A percentile compares a stretch with the other conserved stretches of the same genome.
These are phyloP conservation scores for Colletotrichum sp. DNA, from an alignment of 2,329 filamentous ascomycete genomes.

Conservation along the genomic window DNA sequence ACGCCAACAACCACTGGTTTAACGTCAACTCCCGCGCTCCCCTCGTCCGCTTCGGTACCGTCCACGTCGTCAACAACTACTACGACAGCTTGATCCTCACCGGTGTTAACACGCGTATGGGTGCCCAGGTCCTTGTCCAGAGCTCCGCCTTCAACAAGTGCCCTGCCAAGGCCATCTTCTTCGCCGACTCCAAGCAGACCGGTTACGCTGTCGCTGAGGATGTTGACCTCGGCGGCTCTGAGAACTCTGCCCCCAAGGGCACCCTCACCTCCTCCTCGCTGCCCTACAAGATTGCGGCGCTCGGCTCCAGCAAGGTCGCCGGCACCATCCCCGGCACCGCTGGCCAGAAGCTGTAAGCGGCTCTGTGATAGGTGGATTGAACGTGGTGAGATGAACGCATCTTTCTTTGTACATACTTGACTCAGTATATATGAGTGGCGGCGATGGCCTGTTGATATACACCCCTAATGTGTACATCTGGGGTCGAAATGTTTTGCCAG, in stretches of 20 bases:
- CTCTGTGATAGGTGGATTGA: neutral
- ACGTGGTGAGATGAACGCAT: neutral
- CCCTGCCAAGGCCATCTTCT: slow-evolving; percentile 31
- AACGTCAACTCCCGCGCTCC: slow-evolving; percentile 67
- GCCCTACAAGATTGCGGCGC: slow-evolving; percentile 43
- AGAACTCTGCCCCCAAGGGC: slow-evolving; percentile 51
- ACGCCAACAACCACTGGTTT: slow-evolving; percentile 64
- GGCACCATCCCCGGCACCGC: slow-evolving; percentile 38
- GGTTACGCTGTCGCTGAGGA: slow-evolving; percentile 44
- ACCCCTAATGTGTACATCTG: neutral
- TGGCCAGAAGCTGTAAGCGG: slow-evolving; percentile 33
- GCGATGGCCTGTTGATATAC: neutral
- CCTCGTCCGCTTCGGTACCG: slow-evolving; percentile 66
- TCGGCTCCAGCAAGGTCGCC: slow-evolving; percentile 49
- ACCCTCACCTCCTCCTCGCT: slow-evolving; percentile 55
- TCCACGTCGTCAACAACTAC: slow-evolving; percentile 51
- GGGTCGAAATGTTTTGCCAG: neutral
- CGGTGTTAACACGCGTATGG: slow-evolving; percentile 59
- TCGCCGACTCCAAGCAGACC: slow-evolving; percentile 39
- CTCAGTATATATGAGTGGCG: neutral
- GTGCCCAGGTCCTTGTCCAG: slow-evolving; percentile 59
- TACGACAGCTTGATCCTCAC: slow-evolving; percentile 46
- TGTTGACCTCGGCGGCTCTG: slow-evolving; percentile 43
- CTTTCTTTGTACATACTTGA: slow-evolving; percentile 16
- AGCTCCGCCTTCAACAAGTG: slow-evolving; percentile 52